These are phyloP conservation scores for Teunomyces gatunensis DNA, from an alignment of 805 yeast species.

Conservation along the genomic window DNA sequence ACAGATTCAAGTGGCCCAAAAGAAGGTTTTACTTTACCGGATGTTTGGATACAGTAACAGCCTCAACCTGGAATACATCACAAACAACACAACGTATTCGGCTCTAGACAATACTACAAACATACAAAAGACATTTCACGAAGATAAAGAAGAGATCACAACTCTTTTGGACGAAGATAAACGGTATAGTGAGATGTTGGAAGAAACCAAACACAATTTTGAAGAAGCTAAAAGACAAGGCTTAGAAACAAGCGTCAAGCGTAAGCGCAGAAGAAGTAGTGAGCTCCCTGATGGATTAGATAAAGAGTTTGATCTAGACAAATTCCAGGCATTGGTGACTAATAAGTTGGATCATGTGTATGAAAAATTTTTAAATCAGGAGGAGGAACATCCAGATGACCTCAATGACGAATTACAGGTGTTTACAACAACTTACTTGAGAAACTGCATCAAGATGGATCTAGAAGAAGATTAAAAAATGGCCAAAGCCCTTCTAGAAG, in stretches of 20 bases:
- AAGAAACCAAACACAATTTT: slow-evolving; percentile 21
- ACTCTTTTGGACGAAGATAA: slow-evolving; percentile 33
- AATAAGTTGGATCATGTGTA: slow-evolving; percentile 21
- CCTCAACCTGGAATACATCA: slow-evolving; percentile 37
- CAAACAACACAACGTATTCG: slow-evolving; percentile 40
- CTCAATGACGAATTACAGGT: slow-evolving; percentile 23
- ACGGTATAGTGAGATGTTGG: slow-evolving; percentile 22
- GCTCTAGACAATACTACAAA: slow-evolving; percentile 35
- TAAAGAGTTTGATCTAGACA: slow-evolving; percentile 18
- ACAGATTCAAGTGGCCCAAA: slow-evolving; percentile 39
- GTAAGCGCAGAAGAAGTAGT: slow-evolving; percentile 4
- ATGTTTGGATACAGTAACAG: slow-evolving; percentile 39
- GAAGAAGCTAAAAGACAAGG: slow-evolving; percentile 9
- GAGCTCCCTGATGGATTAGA: background rate
- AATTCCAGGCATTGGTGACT: slow-evolving; percentile 21
- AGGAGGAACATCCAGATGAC: slow-evolving; percentile 9
- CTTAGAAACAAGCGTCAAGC: slow-evolving; percentile 6
- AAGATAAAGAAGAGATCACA: slow-evolving; percentile 40
- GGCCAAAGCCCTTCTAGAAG: background rate
- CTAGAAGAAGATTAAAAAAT: slow-evolving; percentile 6
- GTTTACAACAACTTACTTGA: slow-evolving; percentile 26
- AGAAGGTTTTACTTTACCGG: slow-evolving; percentile 36
- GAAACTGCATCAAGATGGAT: slow-evolving; percentile 27
- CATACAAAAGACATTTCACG: slow-evolving; percentile 38
- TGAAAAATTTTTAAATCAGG: slow-evolving; percentile 1